Evolutionary conservation across 352 stramenopile species (phyloP).

Genomic region (Pythium guiyangense): DNA sequence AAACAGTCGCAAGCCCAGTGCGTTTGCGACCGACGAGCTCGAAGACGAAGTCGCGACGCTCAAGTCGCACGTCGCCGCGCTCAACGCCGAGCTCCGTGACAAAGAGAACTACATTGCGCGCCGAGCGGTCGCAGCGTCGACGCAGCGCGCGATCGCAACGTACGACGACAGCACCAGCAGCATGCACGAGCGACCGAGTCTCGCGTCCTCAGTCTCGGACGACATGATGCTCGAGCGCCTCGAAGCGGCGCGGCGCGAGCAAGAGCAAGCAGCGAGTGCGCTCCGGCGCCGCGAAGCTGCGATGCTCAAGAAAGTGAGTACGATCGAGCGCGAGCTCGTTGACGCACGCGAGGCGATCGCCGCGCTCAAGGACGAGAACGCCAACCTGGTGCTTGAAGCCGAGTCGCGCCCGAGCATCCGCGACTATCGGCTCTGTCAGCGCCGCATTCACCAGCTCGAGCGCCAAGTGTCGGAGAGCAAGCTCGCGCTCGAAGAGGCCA

Average conservation of each 20-base stretch:
- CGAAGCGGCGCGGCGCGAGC: constrained; percentile 62
- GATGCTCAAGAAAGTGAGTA: constrained; percentile 76
- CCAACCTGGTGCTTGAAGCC: constrained; percentile 67
- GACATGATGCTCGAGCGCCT: constrained; percentile 73
- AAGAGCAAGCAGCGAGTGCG: constrained; percentile 58
- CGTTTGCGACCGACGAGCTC: constrained; percentile 70
- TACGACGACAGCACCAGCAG: too few species aligned
- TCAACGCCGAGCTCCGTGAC: constrained; percentile 72
- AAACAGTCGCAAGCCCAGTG: too few species aligned
- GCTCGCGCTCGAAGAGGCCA: constrained; percentile 68
- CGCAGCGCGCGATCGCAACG: constrained; percentile 8
- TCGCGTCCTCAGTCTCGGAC: constrained; percentile 36
- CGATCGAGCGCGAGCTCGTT: constrained; percentile 73
- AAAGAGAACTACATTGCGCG: constrained; percentile 72
- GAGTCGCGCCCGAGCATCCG: constrained; percentile 81
- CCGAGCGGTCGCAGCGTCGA: constrained; percentile 5
- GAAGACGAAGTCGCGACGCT: constrained; percentile 67
- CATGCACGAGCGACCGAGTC: too few species aligned
- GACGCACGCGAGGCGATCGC: constrained; percentile 51
- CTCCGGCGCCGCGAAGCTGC: constrained; percentile 57
- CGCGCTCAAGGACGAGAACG: constrained; percentile 78
- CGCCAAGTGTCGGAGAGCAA: constrained; percentile 69
- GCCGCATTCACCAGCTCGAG: constrained; percentile 73
- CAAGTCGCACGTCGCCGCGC: constrained; percentile 45
- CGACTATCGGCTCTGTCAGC: constrained; percentile 69